These are phyloP conservation scores for Rhytidhysteron rufulum DNA, from an alignment of 2,329 filamentous ascomycete species.

Conservation along the genomic window DNA sequence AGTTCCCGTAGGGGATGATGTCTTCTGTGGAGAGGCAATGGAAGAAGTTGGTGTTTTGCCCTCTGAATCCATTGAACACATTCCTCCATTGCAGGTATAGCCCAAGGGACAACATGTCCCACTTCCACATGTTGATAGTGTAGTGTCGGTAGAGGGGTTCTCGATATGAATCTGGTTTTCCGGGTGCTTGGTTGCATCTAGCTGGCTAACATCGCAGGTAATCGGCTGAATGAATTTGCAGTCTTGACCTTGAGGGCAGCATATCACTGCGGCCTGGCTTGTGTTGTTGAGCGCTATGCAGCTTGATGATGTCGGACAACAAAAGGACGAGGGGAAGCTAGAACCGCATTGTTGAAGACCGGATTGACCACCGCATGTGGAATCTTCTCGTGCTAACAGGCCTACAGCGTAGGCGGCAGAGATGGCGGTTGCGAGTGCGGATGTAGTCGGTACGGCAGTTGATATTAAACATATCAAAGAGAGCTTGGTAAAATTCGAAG, in stretches of 20 bases:
- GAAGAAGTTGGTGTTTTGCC: slow-evolving; percentile 30
- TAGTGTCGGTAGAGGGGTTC: slow-evolving; percentile 50
- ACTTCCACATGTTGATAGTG: slow-evolving; percentile 53
- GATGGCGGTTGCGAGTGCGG: slow-evolving; percentile 17
- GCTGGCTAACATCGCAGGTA: slow-evolving; percentile 58
- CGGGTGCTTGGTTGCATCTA: slow-evolving; percentile 57
- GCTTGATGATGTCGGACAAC: slow-evolving; percentile 53
- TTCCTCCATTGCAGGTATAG: slow-evolving; percentile 56
- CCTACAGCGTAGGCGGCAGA: slow-evolving; percentile 20
- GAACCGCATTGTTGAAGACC: slow-evolving; percentile 51
- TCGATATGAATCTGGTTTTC: slow-evolving; percentile 64
- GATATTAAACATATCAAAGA: slow-evolving; percentile 28
- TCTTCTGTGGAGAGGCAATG: slow-evolving; percentile 12
- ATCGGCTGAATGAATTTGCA: slow-evolving; percentile 63
- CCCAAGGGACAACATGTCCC: slow-evolving; percentile 67
- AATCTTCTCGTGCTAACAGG: slow-evolving; percentile 26
- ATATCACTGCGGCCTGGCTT: slow-evolving; percentile 60
- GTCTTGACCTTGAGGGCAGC: slow-evolving; percentile 58
- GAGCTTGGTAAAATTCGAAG: slow-evolving; percentile 29
- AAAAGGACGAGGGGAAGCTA: slow-evolving; percentile 61
- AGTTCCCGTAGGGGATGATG: slow-evolving; percentile 16
- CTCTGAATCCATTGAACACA: slow-evolving; percentile 51
- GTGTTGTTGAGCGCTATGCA: slow-evolving; percentile 60
- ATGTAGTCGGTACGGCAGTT: slow-evolving; percentile 16
- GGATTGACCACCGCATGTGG: slow-evolving; percentile 46